These are phyloP conservation scores for rapeseed (Brassica napus) DNA, from an alignment of 345 rosid genomes.

Conservation along the genomic window DNA sequence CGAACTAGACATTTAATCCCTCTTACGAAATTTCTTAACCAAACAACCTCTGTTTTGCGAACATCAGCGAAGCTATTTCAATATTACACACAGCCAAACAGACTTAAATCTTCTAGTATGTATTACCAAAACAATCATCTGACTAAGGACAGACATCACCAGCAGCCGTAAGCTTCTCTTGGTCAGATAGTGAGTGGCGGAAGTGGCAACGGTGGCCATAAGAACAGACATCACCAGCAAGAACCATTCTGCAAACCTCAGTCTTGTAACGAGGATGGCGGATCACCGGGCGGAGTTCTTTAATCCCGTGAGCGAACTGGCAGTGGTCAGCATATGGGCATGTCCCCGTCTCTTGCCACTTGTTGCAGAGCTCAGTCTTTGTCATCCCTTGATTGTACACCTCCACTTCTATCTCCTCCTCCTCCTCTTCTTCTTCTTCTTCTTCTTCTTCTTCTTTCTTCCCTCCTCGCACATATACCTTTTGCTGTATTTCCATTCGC, in stretches of 20 bases:
- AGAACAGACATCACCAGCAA: constrained; percentile 72
- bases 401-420: constrained; percentile 62
- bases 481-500: constrained; percentile 42
- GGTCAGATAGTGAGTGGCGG: constrained; percentile 81
- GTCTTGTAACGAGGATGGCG: constrained; percentile 95
- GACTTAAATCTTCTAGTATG: neutral
- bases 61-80: neutral
- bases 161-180: constrained; percentile 49
- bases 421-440: constrained; percentile 44
- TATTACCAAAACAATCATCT: constrained; percentile 17
- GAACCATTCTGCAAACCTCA: constrained; percentile 84
- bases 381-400: constrained; percentile 82
- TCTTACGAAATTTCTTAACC: neutral
- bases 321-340: constrained; percentile 50
- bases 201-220: constrained; percentile 97
- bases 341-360: constrained; percentile 88
- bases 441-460: constrained; percentile 44
- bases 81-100: neutral
- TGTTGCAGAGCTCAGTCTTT: constrained; percentile 95
- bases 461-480: constrained; percentile 40
- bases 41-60: neutral
- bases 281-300: constrained; percentile 85
- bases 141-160: neutral
- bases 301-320: constrained; percentile 88
- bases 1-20: neutral